Evolutionary conservation across 2,329 filamentous ascomycete species (phyloP).

Genomic region (Fusarium pininemorale): DNA sequence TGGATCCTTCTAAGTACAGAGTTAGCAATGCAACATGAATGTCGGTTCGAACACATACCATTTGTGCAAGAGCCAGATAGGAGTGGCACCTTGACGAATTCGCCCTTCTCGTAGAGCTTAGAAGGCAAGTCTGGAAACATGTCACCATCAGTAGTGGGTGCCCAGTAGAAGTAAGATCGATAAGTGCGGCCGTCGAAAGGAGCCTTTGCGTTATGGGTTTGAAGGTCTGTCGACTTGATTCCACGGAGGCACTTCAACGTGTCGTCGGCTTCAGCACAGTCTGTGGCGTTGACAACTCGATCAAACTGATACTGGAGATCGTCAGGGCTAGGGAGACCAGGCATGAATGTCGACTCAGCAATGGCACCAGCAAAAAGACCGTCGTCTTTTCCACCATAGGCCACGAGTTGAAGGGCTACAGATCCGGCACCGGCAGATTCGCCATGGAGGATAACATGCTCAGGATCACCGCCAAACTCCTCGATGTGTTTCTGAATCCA

Average conservation of each 20-base stretch:
- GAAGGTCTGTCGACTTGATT: constrained; percentile 48
- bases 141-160: constrained; percentile 59
- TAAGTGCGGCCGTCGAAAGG: constrained; percentile 51
- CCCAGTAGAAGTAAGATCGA: constrained; percentile 59
- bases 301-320: constrained; percentile 61
- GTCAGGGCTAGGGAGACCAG: constrained; percentile 54
- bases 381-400: constrained; percentile 56
- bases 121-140: constrained; percentile 55
- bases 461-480: constrained; percentile 67
- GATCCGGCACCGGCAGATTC: constrained; percentile 69
- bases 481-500: constrained; percentile 71
- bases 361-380: constrained; percentile 58
- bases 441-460: constrained; percentile 68
- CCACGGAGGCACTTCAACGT: constrained; percentile 55
- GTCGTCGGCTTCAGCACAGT: constrained; percentile 47
- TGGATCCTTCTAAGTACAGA: constrained; percentile 53
- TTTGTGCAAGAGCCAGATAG: constrained; percentile 57
- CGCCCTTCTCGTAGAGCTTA: constrained; percentile 50
- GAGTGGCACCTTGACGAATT: constrained; percentile 56
- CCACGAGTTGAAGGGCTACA: constrained; percentile 62
- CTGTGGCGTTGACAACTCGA: constrained; percentile 46
- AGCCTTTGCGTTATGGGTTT: constrained; percentile 52
- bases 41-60: constrained; percentile 44
- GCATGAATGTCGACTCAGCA: constrained; percentile 60
- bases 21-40: constrained; percentile 2